A percentile compares a stretch with the other conserved stretches of the same genome.
These are phyloP conservation scores for Pythium plurisporium DNA, from an alignment of 352 stramenopile genomes.

Conservation along the genomic window DNA sequence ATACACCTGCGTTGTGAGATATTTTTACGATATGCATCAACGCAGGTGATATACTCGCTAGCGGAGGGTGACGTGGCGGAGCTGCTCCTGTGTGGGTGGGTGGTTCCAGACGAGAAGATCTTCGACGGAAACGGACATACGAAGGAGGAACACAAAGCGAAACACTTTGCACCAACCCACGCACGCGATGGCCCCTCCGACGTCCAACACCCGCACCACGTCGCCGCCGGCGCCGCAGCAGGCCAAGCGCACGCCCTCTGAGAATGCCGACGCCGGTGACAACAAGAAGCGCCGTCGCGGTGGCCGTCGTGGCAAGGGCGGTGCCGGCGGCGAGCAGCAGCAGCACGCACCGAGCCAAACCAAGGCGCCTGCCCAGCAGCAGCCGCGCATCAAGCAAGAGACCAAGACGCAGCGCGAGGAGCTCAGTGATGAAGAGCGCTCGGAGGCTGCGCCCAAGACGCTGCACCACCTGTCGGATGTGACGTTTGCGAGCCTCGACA, in stretches of 20 bases:
- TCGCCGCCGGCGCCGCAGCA: conserved; percentile 19
- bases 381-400: conserved; percentile 8
- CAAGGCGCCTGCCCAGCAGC: conserved; percentile 2
- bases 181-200: conserved; percentile 11
- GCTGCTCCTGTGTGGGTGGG: conserved; percentile 1
- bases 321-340: conserved; percentile 2
- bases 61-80: conserved; percentile 22
- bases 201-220: background rate
- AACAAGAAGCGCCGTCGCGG: conserved; percentile 50
- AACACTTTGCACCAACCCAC: background rate
- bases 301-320: conserved; percentile 32
- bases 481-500: conserved; percentile 21
- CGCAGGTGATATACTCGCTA: conserved; percentile 2
- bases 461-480: conserved; percentile 23
- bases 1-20: too few species aligned
- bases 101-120: conserved; percentile 16
- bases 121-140: conserved; percentile 8
- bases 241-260: conserved; percentile 30
- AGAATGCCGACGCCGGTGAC: conserved; percentile 31
- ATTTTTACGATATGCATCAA: conserved; percentile 9
- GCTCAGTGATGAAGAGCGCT: conserved; percentile 5
- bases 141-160: conserved; percentile 1
- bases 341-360: conserved; percentile 3
- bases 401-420: background rate
- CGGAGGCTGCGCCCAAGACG: conserved; percentile 19